These are phyloP conservation scores for Pisolithus microcarpus DNA, from an alignment of 768 basidiomycete genomes.

Conservation along the genomic window DNA sequence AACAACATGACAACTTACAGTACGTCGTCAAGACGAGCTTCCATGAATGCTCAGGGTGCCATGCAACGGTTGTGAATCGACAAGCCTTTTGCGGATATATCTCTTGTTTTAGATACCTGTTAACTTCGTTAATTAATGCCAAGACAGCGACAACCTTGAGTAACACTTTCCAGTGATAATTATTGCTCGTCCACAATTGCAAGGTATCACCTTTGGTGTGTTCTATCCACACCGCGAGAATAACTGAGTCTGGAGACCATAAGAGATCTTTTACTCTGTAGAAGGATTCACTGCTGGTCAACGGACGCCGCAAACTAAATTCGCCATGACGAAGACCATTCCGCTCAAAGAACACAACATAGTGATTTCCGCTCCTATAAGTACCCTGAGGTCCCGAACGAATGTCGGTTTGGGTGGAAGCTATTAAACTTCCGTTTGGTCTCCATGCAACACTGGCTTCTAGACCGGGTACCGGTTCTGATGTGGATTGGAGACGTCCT, in stretches of 20 bases:
- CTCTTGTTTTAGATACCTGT: constrained; percentile 92
- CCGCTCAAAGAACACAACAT: constrained; percentile 90
- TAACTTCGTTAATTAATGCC: constrained; percentile 1
- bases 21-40: constrained; percentile 59
- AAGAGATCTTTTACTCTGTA: constrained; percentile 68
- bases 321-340: constrained; percentile 93
- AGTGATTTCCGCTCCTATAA: constrained; percentile 64
- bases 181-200: constrained; percentile 90
- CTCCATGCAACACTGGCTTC: constrained; percentile 80
- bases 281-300: constrained; percentile 41
- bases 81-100: constrained; percentile 44
- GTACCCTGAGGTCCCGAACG: constrained; percentile 66
- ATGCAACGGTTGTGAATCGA: constrained; percentile 66
- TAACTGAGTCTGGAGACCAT: constrained; percentile 87
- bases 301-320: constrained; percentile 51
- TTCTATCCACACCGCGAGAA: constrained; percentile 83
- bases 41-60: constrained; percentile 82
- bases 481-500: constrained; percentile 72
- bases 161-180: constrained; percentile 77
- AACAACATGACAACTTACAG: constrained; percentile 37
- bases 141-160: background rate
- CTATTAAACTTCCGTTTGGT: constrained; percentile 83
- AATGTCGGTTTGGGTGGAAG: constrained; percentile 65
- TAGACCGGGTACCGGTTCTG: constrained; percentile 75
- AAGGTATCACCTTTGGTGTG: constrained; percentile 65